phyloP scores from a whole-genome alignment of 2,329 filamentous ascomycete species.

The Phaeosphaeria sp. region DNA sequence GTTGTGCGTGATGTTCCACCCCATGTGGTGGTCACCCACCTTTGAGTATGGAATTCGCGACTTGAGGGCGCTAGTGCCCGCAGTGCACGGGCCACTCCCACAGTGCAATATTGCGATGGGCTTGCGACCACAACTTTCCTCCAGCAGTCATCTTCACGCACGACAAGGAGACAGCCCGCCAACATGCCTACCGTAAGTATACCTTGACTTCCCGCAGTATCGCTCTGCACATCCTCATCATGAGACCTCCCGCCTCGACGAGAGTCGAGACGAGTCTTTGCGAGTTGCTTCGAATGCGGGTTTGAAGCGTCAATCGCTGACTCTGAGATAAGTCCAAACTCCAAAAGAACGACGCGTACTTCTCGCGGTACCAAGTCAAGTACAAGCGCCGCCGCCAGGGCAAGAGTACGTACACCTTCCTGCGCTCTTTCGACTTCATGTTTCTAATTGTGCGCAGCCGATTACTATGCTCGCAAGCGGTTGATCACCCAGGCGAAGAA shows the following conservation, averaged over 20 bases:
- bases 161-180: constrained; percentile 34
- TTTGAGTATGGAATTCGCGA: constrained; percentile 10
- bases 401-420: constrained; percentile 81
- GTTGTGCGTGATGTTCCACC: constrained; percentile 3
- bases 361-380: constrained; percentile 99
- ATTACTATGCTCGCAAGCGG: constrained; percentile 99
- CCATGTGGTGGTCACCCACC: constrained; percentile 32
- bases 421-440: background rate
- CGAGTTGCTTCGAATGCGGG: constrained; percentile 92
- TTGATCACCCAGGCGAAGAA: constrained; percentile 99
- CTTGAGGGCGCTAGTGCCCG: constrained; percentile 18
- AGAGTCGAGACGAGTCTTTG: constrained; percentile 46
- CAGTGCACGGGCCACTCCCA: constrained; percentile 15
- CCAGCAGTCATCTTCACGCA: constrained; percentile 32
- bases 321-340: constrained; percentile 90
- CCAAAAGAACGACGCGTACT: constrained; percentile 98
- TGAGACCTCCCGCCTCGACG: constrained; percentile 37
- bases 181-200: constrained; percentile 59
- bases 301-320: constrained; percentile 99
- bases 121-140: constrained; percentile 28
- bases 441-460: constrained; percentile 72
- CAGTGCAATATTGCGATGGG: constrained; percentile 1
- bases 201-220: constrained; percentile 24
- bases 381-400: constrained; percentile 95
- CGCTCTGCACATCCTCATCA: constrained; percentile 16